These are phyloP conservation scores for Trichoderma aggressivum DNA, from an alignment of 2,329 filamentous ascomycete genomes.

Conservation along the genomic window DNA sequence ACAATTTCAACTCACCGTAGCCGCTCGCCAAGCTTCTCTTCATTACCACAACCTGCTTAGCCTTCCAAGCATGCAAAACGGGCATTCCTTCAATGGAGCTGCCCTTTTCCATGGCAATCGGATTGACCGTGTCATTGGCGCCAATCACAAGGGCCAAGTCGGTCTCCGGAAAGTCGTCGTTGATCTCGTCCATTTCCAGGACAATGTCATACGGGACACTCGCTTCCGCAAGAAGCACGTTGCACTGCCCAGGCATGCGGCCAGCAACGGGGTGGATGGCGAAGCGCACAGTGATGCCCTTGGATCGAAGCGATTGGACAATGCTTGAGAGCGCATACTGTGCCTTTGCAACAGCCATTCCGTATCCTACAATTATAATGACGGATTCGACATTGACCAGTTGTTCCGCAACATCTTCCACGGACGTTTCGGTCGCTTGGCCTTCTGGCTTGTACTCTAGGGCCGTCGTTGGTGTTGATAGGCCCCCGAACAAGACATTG, in stretches of 20 bases:
- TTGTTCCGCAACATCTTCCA: conserved; percentile 77
- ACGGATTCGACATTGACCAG: conserved; percentile 76
- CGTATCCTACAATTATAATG: conserved; percentile 87
- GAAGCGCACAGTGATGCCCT: conserved; percentile 78
- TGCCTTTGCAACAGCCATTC: conserved; percentile 91
- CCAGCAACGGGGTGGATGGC: conserved; percentile 89
- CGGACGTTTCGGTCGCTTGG: conserved; percentile 69
- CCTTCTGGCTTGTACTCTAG: conserved; percentile 74
- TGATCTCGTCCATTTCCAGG: conserved; percentile 94
- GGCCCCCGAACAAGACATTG: conserved; percentile 82
- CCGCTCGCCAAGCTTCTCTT: conserved; percentile 86
- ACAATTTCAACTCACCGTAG: conserved; percentile 59
- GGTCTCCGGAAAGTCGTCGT: conserved; percentile 83
- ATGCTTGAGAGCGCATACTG: conserved; percentile 89
- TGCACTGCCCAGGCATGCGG: conserved; percentile 90
- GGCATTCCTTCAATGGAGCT: conserved; percentile 90
- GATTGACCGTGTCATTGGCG: conserved; percentile 90
- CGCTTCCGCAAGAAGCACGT: conserved; percentile 84
- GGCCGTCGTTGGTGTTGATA: conserved; percentile 53
- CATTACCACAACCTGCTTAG: conserved; percentile 90
- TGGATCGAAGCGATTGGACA: conserved; percentile 66
- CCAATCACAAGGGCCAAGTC: conserved; percentile 87
- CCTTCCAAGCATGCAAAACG: conserved; percentile 89
- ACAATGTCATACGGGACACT: conserved; percentile 89
- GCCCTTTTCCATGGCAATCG: conserved; percentile 78